Percentiles rank a stretch among this genome's conserved stretches.
Evolutionary conservation across 140 eudicot genomes (phyloP).

Genomic region (Senecio squalidus): DNA sequence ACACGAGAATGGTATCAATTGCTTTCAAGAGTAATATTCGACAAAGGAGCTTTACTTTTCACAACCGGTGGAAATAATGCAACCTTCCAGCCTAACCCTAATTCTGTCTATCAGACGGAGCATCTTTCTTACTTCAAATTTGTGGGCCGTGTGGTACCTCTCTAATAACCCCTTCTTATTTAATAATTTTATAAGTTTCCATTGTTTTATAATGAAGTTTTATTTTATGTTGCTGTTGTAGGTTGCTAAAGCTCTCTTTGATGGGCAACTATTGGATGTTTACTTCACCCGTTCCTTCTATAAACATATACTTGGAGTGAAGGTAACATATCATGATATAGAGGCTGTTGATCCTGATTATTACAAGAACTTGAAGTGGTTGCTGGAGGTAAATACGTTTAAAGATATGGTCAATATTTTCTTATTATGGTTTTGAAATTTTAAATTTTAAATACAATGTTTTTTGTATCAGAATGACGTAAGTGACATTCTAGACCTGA

Average conservation of each 20-base stretch:
- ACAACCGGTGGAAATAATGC: conserved; percentile 98
- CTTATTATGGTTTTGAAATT: background rate
- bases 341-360: conserved; percentile 99
- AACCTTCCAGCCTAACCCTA: conserved; percentile 95
- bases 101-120: conserved; percentile 95
- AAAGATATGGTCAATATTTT: background rate
- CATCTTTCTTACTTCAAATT: conserved; percentile 97
- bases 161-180: background rate
- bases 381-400: conserved; percentile 69
- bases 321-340: conserved; percentile 98
- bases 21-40: conserved; percentile 85
- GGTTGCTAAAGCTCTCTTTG: conserved; percentile 98
- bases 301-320: conserved; percentile 96
- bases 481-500: conserved; percentile 85
- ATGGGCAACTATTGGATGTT: conserved; percentile 93
- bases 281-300: conserved; percentile 96
- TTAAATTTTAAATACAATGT: background rate
- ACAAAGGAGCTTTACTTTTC: conserved; percentile 96
- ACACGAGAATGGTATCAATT: conserved; percentile 98
- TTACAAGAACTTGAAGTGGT: conserved; percentile 96
- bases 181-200: background rate
- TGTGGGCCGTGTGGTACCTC: conserved; percentile 94
- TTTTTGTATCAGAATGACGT: conserved; percentile 73
- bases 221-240: conserved; percentile 15
- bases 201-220: background rate